Evolutionary conservation across 345 rosid genomes (phyloP), one percentile per base, ranked within the genome.

Genomic region (Populus simonii): DNA sequence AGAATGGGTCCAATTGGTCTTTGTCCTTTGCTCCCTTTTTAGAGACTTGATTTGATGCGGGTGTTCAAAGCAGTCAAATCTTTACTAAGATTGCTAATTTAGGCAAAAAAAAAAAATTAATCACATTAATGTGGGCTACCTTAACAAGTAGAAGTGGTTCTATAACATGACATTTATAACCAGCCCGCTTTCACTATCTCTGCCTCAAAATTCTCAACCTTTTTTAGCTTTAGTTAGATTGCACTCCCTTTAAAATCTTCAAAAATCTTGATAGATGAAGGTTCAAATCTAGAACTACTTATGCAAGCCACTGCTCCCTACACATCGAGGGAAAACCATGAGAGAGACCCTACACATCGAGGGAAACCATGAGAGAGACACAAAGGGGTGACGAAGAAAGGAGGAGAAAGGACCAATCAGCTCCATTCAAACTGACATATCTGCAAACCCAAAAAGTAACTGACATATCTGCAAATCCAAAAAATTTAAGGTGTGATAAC

Each of bases 281-380:
- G 85, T 41, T 81, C 70, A 86, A 77, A 85, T 77, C 91, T 76
- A 75, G 61, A 72, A 74, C 87, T 81, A 86, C 86, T 86, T 79
- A 85, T 83, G 82, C 78, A 76, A 77, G 61, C 86, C 84, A 80
- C 81, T 76, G 53, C 67, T 66, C 66, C 69, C 66, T 43, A 55
- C 81, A 74, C 67, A 74, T 74, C 43, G 68, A 78, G 76, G 71
- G 31, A 68, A 65, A 62, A 65, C 20, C 22, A 43, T 11, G 70
- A 47, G 59, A 35, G 55, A 68, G 81, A 20, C 62, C 27, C 35
- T 33, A 33, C 35, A 33, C 35, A 4, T 33, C 35, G 35, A 33
- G 35, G 35, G 35, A 33, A 33, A 33, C 35, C 35, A 33, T 33
- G 35, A 33, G 35, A 33, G 35, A 33, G 35, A 33, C 35, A 33